Percentiles rank a stretch among this genome's conserved stretches.
These are phyloP conservation scores for Pseudocercospora macadamiae DNA, from an alignment of 2,329 filamentous ascomycete genomes.

Conservation along the genomic window DNA sequence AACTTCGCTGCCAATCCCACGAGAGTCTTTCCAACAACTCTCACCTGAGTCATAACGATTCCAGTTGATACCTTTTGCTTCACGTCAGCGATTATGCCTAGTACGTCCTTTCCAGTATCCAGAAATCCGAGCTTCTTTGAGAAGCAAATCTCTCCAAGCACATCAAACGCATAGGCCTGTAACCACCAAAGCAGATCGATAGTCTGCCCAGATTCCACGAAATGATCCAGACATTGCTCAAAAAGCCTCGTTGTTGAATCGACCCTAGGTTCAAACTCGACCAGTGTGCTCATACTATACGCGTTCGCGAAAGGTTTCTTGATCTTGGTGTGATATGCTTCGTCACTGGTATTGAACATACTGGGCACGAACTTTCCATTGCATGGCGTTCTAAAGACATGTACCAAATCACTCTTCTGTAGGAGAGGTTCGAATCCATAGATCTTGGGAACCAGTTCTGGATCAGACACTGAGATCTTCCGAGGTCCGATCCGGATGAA, in stretches of 20 bases:
- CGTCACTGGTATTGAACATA: background rate
- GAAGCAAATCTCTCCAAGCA: slow-evolving; percentile 14
- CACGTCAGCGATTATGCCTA: slow-evolving; percentile 14
- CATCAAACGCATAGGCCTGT: background rate
- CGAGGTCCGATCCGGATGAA: background rate
- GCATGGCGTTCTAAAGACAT: background rate
- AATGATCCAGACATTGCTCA: background rate
- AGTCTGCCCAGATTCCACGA: background rate
- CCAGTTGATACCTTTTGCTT: background rate
- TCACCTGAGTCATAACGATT: background rate
- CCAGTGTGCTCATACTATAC: background rate
- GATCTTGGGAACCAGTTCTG: background rate
- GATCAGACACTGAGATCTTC: background rate
- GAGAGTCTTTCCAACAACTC: background rate
- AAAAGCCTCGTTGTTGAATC: background rate
- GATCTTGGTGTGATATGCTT: background rate
- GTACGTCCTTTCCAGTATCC: slow-evolving; percentile 11
- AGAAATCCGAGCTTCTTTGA: slow-evolving; percentile 18
- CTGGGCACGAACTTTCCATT: background rate
- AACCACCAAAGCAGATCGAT: background rate
- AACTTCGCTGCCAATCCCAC: background rate
- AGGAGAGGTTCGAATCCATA: background rate
- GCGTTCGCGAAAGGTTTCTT: background rate
- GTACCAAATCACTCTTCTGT: background rate
- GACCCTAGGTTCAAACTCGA: background rate